Conservation (phyloP, 176 grass and related monocot genomes). For the Carex kokanica region DNA sequence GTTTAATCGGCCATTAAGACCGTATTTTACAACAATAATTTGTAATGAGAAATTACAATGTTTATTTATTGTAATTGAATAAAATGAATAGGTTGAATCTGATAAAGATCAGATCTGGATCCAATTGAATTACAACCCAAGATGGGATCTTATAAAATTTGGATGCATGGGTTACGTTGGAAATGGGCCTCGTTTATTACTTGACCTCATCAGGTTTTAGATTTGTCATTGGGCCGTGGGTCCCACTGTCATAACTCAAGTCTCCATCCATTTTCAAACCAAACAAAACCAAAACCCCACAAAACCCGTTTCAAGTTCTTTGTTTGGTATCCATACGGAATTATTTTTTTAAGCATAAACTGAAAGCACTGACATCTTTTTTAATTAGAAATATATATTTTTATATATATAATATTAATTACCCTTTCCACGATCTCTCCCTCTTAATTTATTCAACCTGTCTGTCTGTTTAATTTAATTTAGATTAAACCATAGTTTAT, state of each 20-base stretch:
- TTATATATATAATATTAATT: background rate
- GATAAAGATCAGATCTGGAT: background rate
- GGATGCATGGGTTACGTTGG: constrained; percentile 11
- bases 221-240: constrained; percentile 9
- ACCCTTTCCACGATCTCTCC: constrained; percentile 17
- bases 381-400: constrained; percentile 5
- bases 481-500: background rate
- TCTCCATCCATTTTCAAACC: constrained; percentile 19
- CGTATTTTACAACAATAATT: too few species aligned
- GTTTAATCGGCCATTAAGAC: too few species aligned
- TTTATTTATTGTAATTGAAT: background rate
- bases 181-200: constrained; percentile 32
- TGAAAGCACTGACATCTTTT: constrained; percentile 14
- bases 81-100: background rate
- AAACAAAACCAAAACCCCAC: background rate
- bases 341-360: background rate
- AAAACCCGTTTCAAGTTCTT: too few species aligned
- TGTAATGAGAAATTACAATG: too few species aligned
- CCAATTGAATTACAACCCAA: background rate
- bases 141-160: constrained; percentile 17
- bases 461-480: constrained; percentile 22
- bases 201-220: constrained; percentile 19
- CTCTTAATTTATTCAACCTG: constrained; percentile 14
- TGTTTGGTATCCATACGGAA: background rate
- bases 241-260: constrained; percentile 27